phyloP scores from a whole-genome alignment of 1,139 yeast genomes.

The Saccharomyces pastorianus region DNA sequence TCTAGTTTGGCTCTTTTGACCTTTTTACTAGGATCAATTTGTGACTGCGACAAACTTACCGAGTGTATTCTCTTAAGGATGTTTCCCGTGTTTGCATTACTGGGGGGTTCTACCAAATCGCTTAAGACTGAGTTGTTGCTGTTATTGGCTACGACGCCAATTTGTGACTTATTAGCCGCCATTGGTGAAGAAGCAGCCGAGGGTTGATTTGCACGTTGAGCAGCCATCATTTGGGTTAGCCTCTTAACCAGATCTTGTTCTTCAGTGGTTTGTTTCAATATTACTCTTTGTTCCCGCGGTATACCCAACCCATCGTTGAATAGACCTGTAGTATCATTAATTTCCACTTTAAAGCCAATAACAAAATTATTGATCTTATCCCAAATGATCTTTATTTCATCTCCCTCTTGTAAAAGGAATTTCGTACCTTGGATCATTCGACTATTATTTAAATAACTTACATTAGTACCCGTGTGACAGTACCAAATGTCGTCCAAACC shows the following conservation, averaged over 20 bases:
- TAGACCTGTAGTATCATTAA: conserved; percentile 52
- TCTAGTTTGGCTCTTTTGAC: conserved; percentile 30
- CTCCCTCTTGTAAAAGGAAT: conserved; percentile 54
- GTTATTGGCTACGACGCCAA: background rate
- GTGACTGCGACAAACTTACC: conserved; percentile 23
- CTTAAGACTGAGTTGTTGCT: background rate
- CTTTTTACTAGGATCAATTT: conserved; percentile 21
- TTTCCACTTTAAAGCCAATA: conserved; percentile 45
- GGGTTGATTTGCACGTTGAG: conserved; percentile 9
- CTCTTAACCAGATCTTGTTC: conserved; percentile 20
- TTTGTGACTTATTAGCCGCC: background rate
- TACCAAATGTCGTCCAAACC: conserved; percentile 75
- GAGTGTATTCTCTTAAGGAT: conserved; percentile 21
- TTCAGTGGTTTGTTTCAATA: conserved; percentile 20
- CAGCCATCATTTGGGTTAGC: conserved; percentile 21
- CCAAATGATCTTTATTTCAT: conserved; percentile 53
- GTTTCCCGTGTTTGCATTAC: conserved; percentile 1
- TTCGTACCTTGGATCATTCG: conserved; percentile 57
- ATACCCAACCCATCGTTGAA: conserved; percentile 35
- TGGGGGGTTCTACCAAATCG: background rate
- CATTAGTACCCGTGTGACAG: conserved; percentile 70
- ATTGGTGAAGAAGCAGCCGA: background rate
- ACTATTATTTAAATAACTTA: conserved; percentile 59
- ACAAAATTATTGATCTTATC: conserved; percentile 47
- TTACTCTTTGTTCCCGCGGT: conserved; percentile 11